Evolutionary conservation across 2,329 filamentous ascomycete genomes (phyloP).

Genomic region (Hymenoscyphus occultus): DNA sequence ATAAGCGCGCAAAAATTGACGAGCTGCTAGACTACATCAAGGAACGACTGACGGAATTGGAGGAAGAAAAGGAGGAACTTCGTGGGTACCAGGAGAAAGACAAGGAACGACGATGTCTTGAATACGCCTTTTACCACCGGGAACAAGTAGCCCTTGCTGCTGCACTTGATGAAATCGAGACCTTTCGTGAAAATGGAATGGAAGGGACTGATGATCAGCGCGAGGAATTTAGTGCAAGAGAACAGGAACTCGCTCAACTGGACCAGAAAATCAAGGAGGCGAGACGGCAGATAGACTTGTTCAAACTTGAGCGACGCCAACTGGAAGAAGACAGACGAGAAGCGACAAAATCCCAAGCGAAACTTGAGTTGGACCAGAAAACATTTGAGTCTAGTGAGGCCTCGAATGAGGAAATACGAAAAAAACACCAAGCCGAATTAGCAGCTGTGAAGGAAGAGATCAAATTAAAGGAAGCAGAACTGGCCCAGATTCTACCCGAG

Average conservation of each 20-base stretch:
- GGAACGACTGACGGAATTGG: slow-evolving; percentile 80
- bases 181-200: slow-evolving; percentile 74
- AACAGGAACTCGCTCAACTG: slow-evolving; percentile 73
- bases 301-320: slow-evolving; percentile 81
- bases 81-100: slow-evolving; percentile 94
- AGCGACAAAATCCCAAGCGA: slow-evolving; percentile 73
- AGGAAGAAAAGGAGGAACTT: slow-evolving; percentile 96
- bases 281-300: slow-evolving; percentile 77
- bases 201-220: slow-evolving; percentile 82
- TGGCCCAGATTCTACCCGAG: slow-evolving; percentile 71
- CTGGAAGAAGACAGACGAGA: slow-evolving; percentile 88
- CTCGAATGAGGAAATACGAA: slow-evolving; percentile 68
- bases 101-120: slow-evolving; percentile 82
- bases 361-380: slow-evolving; percentile 82
- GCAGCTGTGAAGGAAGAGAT: slow-evolving; percentile 72
- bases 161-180: slow-evolving; percentile 79
- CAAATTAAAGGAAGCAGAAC: slow-evolving; percentile 69
- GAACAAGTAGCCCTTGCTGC: slow-evolving; percentile 78
- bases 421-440: slow-evolving; percentile 69
- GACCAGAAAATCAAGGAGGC: slow-evolving; percentile 77
- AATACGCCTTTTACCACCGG: slow-evolving; percentile 90
- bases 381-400: slow-evolving; percentile 79
- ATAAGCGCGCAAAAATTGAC: slow-evolving; percentile 92
- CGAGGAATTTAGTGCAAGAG: slow-evolving; percentile 70
- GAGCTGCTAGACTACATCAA: slow-evolving; percentile 89